phyloP scores from a whole-genome alignment of 768 basidiomycete species.

The Neoboletus brunneissimus region DNA sequence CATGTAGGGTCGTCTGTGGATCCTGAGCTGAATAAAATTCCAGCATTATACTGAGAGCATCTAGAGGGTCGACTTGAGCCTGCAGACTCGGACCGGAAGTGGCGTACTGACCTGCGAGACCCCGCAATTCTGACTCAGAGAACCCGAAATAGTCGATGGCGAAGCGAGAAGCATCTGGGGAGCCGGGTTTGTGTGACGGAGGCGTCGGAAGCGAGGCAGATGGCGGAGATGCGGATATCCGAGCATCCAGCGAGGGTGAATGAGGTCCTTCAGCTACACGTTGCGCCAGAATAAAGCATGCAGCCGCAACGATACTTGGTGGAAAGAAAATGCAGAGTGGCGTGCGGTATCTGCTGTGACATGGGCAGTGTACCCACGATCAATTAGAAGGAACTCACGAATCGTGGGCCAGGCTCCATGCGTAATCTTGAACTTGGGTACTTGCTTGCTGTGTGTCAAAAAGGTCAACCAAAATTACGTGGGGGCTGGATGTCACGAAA shows the following conservation, averaged over 20 bases:
- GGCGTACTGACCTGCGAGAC: slow-evolving; percentile 54
- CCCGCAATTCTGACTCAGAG: slow-evolving; percentile 52
- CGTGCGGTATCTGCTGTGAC: slow-evolving; percentile 61
- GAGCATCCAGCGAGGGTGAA: slow-evolving; percentile 69
- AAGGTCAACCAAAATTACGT: slow-evolving; percentile 70
- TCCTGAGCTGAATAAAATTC: slow-evolving; percentile 75
- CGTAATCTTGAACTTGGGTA: slow-evolving; percentile 59
- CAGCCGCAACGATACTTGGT: slow-evolving; percentile 68
- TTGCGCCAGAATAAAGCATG: slow-evolving; percentile 77
- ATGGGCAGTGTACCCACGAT: slow-evolving; percentile 6
- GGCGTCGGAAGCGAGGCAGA: slow-evolving; percentile 79
- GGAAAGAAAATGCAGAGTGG: slow-evolving; percentile 72
- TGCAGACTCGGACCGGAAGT: not conserved
- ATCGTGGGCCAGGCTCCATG: slow-evolving; percentile 87
- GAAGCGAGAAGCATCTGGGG: slow-evolving; percentile 66
- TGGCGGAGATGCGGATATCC: slow-evolving; percentile 68
- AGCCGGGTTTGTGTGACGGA: slow-evolving; percentile 70
- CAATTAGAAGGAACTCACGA: slow-evolving; percentile 50
- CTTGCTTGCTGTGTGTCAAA: slow-evolving; percentile 56
- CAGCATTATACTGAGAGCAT: slow-evolving; percentile 60
- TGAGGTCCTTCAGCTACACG: slow-evolving; percentile 69
- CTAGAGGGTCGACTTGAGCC: slow-evolving; percentile 36
- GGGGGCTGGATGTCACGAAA: slow-evolving; percentile 74
- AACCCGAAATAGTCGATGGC: slow-evolving; percentile 68
- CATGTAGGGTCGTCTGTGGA: slow-evolving; percentile 45